Base-by-base conservation (phyloP, 257 asterid genomes). In the Striga asiatica region DNA sequence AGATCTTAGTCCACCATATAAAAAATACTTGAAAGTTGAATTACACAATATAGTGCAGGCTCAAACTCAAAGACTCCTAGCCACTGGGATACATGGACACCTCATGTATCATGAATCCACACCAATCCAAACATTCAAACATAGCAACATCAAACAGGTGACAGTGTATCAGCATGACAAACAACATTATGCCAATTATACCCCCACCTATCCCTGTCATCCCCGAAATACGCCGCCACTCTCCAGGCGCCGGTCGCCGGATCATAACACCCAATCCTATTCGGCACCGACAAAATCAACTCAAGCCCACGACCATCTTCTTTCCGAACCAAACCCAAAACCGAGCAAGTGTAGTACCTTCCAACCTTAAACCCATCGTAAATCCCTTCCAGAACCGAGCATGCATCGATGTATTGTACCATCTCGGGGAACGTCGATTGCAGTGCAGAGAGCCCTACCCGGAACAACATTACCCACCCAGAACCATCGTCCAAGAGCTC, bases 111-210 rank as follows among this genome's bases (percentile, higher is more conserved):
- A n/a, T n/a, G n/a, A n/a, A n/a, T n/a, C n/a, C n/a, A n/a, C n/a
- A n/a, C n/a, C n/a, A n/a, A n/a, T n/a, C n/a, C n/a, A n/a, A n/a
- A n/a, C n/a, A n/a, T n/a, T n/a, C n/a, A n/a, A n/a, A n/a, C n/a
- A n/a, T n/a, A n/a, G n/a, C n/a, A n/a, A n/a, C n/a, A n/a, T 43
- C 14, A 46, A 59, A 29, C 34, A 7, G 65, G 65, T 5, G 46
- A 20, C 8, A 59, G 48, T 29, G 65, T 59, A 6, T 29, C 24
- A 49, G 47, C 38, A 3, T 49, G 49, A 9, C 24, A 39, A 35
- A 48, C 3, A 16, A 60, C 41, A 35, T 35, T 49, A 35, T 35
- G 16, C 66, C 66, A 60, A 14, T 49, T 50, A 34, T 49, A 60
- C 1, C 11, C 20, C 0, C 8, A 16, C 2, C 50, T 34, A 22